Evolutionary conservation across 2,329 filamentous ascomycete species (phyloP).

Genomic region (Monilinia aucupariae): DNA sequence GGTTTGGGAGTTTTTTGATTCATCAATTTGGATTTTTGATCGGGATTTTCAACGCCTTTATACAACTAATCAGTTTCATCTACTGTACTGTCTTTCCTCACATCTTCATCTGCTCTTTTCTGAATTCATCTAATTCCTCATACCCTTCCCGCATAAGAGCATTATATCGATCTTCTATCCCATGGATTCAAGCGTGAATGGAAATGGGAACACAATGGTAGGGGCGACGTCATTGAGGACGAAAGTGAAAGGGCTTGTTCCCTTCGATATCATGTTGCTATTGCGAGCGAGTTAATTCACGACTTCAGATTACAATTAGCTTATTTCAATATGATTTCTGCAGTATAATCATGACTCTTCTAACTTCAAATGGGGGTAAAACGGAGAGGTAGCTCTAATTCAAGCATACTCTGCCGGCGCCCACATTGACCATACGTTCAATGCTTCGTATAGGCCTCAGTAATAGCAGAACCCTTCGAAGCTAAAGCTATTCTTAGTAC

Average conservation of each 20-base stretch:
- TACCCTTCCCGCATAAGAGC: slow-evolving; percentile 34
- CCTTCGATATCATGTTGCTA: slow-evolving; percentile 45
- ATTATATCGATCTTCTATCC: slow-evolving; percentile 46
- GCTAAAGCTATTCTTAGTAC: too few relatives aligned
- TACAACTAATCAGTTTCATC: slow-evolving; percentile 38
- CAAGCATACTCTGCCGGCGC: too few relatives aligned
- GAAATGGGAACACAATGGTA: slow-evolving; percentile 40
- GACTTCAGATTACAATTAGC: too few relatives aligned
- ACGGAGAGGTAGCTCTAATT: too few relatives aligned
- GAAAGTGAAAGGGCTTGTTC: slow-evolving; percentile 39
- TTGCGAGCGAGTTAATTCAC: slow-evolving; percentile 25
- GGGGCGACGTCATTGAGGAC: slow-evolving; percentile 34
- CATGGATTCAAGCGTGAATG: slow-evolving; percentile 40
- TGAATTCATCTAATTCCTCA: too few relatives aligned
- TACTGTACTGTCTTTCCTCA: slow-evolving; percentile 36
- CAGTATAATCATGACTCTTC: too few relatives aligned
- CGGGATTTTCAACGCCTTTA: slow-evolving; percentile 28
- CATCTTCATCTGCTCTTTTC: slow-evolving; percentile 36
- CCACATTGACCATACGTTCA: too few relatives aligned
- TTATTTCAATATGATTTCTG: too few relatives aligned
- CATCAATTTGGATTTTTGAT: neutral
- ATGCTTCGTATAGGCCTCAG: too few relatives aligned
- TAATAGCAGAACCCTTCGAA: too few relatives aligned
- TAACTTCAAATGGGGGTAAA: too few relatives aligned
- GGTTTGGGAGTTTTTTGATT: too few relatives aligned